A percentile compares a stretch with the other conserved stretches of the same genome.
Evolutionary conservation across 805 yeast genomes (phyloP).

Genomic region (Danielia oregonensis): DNA sequence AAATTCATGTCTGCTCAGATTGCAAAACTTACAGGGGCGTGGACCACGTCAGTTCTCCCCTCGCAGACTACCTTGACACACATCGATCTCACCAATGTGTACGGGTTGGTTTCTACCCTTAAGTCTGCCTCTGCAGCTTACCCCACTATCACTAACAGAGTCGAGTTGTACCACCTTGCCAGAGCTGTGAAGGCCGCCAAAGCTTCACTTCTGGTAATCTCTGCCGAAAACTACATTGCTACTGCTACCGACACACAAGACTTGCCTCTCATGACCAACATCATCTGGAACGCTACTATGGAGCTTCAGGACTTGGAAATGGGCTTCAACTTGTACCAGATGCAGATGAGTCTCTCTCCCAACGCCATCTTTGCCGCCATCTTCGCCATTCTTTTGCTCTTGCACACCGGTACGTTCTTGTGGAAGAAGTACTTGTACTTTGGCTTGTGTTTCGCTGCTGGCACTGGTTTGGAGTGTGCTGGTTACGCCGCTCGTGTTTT

Average conservation of each 20-base stretch:
- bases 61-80: conserved; percentile 17
- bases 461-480: conserved; percentile 55
- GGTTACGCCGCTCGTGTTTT: conserved; percentile 65
- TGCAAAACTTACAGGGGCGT: conserved; percentile 6
- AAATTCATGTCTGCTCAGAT: too few species aligned
- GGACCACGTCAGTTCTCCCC: conserved; percentile 17
- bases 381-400: conserved; percentile 12
- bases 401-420: conserved; percentile 27
- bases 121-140: conserved; percentile 13
- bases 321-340: conserved; percentile 18
- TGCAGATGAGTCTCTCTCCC: conserved; percentile 11
- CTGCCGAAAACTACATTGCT: conserved; percentile 18
- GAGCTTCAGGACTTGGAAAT: conserved; percentile 17
- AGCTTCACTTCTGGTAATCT: conserved; percentile 19
- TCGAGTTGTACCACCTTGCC: conserved; percentile 14
- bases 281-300: conserved; percentile 19
- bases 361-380: conserved; percentile 13
- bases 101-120: conserved; percentile 11
- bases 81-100: conserved; percentile 12
- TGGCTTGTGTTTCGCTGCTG: conserved; percentile 51
- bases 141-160: conserved; percentile 12
- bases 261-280: conserved; percentile 16
- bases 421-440: conserved; percentile 63
- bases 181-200: conserved; percentile 16
- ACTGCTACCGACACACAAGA: conserved; percentile 20